Percentiles rank a stretch among this genome's conserved stretches.
phyloP scores from a whole-genome alignment of 495 filamentous ascomycete genomes.

The Penicillium cosmopolitanum region DNA sequence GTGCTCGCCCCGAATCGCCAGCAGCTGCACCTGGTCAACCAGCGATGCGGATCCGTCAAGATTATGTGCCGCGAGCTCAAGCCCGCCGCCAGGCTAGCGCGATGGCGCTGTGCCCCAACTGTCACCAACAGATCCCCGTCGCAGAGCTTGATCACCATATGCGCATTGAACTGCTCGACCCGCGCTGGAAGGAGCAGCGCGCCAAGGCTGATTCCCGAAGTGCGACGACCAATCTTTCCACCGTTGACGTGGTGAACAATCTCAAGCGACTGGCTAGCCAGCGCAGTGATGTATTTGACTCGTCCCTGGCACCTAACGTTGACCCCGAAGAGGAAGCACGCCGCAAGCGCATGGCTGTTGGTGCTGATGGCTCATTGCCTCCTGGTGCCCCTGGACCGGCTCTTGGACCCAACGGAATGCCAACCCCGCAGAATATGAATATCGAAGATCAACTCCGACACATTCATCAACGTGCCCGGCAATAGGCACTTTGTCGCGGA shows the following conservation, averaged over 20 bases:
- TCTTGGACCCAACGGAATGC: slow-evolving; percentile 25
- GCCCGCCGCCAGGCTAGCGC: slow-evolving; percentile 63
- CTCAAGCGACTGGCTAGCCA: slow-evolving; percentile 96
- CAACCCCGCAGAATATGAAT: slow-evolving; percentile 48
- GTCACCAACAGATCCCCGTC: slow-evolving; percentile 83
- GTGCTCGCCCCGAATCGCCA: slow-evolving; percentile 76
- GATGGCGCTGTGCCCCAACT: slow-evolving; percentile 90
- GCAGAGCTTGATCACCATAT: slow-evolving; percentile 92
- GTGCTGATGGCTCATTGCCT: slow-evolving; percentile 24
- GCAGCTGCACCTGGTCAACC: slow-evolving; percentile 63
- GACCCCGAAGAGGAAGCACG: slow-evolving; percentile 70
- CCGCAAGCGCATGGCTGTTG: slow-evolving; percentile 72
- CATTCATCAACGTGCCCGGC: slow-evolving; percentile 47
- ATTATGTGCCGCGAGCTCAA: slow-evolving; percentile 86
- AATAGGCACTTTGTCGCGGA: slow-evolving; percentile 11
- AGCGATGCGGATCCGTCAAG: slow-evolving; percentile 89
- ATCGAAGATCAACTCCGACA: slow-evolving; percentile 55
- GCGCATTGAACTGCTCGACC: slow-evolving; percentile 93
- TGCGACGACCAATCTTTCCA: slow-evolving; percentile 85
- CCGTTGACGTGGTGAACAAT: slow-evolving; percentile 86
- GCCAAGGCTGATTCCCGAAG: slow-evolving; percentile 83
- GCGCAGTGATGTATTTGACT: slow-evolving; percentile 88
- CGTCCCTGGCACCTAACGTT: slow-evolving; percentile 31
- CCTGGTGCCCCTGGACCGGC: slow-evolving; percentile 16
- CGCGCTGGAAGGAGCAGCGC: slow-evolving; percentile 93